Conservation (phyloP, 2,329 filamentous ascomycete genomes). For the Talaromyces piceae region DNA sequence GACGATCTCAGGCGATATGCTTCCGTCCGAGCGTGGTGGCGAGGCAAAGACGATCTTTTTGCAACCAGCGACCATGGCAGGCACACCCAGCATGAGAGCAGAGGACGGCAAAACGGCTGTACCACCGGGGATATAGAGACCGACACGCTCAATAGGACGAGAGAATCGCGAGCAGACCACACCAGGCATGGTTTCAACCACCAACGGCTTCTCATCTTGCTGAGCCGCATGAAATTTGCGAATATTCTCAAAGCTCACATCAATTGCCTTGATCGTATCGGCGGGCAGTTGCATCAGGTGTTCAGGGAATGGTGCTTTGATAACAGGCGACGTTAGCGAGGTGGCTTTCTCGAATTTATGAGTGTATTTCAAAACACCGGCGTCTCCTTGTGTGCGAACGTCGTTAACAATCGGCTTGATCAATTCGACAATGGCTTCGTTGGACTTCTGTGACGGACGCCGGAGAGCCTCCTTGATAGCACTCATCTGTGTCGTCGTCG, state of each 20-base stretch:
- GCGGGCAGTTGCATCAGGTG: conserved; percentile 75
- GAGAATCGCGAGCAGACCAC: conserved; percentile 91
- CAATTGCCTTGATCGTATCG: conserved; percentile 87
- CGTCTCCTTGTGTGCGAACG: conserved; percentile 75
- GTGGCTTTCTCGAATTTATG: conserved; percentile 98
- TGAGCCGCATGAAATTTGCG: conserved; percentile 89
- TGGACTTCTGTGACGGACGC: conserved; percentile 86
- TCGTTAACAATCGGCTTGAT: conserved; percentile 87
- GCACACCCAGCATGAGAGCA: conserved; percentile 95
- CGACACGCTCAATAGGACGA: conserved; percentile 89
- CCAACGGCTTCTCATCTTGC: conserved; percentile 69
- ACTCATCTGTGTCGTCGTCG: conserved; percentile 54
- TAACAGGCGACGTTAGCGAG: conserved; percentile 77
- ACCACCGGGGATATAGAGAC: conserved; percentile 89
- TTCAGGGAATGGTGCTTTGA: conserved; percentile 80
- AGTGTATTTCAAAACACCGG: conserved; percentile 82
- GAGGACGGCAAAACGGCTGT: conserved; percentile 96
- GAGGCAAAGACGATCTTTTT: conserved; percentile 90
- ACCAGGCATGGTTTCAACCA: conserved; percentile 96
- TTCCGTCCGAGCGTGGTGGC: conserved; percentile 80
- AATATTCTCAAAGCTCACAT: conserved; percentile 90
- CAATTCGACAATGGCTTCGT: conserved; percentile 87
- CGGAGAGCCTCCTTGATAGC: conserved; percentile 69
- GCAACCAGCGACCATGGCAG: conserved; percentile 95
- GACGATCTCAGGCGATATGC: conserved; percentile 91